Evolutionary conservation across 768 basidiomycete species (phyloP), one percentile per base, ranked within the genome.

Genomic region (Kwoniella dejecticola): DNA sequence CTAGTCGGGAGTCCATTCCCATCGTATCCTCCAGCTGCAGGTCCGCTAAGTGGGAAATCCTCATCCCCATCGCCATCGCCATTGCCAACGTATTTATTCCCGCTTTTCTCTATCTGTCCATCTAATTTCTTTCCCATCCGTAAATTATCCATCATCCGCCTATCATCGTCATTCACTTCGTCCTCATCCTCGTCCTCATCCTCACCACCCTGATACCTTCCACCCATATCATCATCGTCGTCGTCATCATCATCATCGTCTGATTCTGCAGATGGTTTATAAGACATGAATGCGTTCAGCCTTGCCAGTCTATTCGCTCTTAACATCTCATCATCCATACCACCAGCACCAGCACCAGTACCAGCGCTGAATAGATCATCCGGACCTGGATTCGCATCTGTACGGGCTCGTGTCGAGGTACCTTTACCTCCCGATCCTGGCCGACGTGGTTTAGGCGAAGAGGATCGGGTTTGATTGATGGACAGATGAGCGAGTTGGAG

Each of bases 201-300:
- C 8, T 60, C 61, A 10, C 60, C 68, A 15, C 42, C 63, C 8
- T 38, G 17, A 38, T 38, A 38, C n/a, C n/a, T n/a, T n/a, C n/a
- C n/a, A n/a, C n/a, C n/a, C n/a, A n/a, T n/a, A n/a, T n/a, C n/a
- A 38, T 17, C 36, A 38, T 38, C 17, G 36, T 38, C 17, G 8
- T 38, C 36, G n/a, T 60, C 54, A 3, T 52, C 57, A 15, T 64
- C 54, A 13, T 55, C 48, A 19, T 50, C 64, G 26, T 61, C 58
- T 15, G 31, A 60, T 3, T 52, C 60, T 26, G 65, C 29, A 19
- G 48, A 61, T 4, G 47, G 30, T 49, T 72, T 75, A 40, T 67
- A 67, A 44, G 59, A 53, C 71, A 75, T 72, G 63, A 75, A 72
- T n/a, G 70, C 64, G 24, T 63, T 62, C 46, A 75, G 26, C 19